Evolutionary conservation across 768 basidiomycete species (phyloP).

Genomic region (Leccinum obscurum): DNA sequence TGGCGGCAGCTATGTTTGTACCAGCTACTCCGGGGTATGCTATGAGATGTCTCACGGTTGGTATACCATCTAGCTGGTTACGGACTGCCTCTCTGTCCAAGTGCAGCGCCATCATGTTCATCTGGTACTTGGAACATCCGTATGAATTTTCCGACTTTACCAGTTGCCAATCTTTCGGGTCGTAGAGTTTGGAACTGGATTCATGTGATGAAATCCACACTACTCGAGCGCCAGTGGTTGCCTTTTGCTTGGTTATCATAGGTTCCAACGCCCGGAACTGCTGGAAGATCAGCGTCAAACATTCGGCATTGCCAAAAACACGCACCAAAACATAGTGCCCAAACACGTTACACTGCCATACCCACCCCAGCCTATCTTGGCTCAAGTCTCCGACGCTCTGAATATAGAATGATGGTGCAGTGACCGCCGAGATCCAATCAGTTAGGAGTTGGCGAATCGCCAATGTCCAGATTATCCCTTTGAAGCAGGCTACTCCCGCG

Average conservation of each 20-base stretch:
- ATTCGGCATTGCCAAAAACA: constrained; percentile 11
- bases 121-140: constrained; percentile 73
- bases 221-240: constrained; percentile 52
- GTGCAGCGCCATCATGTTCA: constrained; percentile 60
- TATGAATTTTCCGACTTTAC: constrained; percentile 62
- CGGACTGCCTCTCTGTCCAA: constrained; percentile 49
- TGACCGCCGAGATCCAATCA: constrained; percentile 47
- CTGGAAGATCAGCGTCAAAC: constrained; percentile 6
- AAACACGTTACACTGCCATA: constrained; percentile 86
- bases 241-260: constrained; percentile 47
- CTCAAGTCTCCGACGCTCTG: constrained; percentile 62
- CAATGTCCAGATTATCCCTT: constrained; percentile 48
- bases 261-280: constrained; percentile 66
- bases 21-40: constrained; percentile 70
- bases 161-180: constrained; percentile 72
- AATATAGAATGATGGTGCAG: constrained; percentile 53
- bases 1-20: constrained; percentile 56
- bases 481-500: constrained; percentile 68
- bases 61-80: constrained; percentile 16
- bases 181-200: constrained; percentile 52
- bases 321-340: constrained; percentile 77
- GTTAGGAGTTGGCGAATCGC: constrained; percentile 49
- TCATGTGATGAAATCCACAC: constrained; percentile 82
- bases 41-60: constrained; percentile 49
- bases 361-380: constrained; percentile 71